These are phyloP conservation scores for Fusarium albosuccineum DNA, from an alignment of 2,329 filamentous ascomycete species.

Conservation along the genomic window DNA sequence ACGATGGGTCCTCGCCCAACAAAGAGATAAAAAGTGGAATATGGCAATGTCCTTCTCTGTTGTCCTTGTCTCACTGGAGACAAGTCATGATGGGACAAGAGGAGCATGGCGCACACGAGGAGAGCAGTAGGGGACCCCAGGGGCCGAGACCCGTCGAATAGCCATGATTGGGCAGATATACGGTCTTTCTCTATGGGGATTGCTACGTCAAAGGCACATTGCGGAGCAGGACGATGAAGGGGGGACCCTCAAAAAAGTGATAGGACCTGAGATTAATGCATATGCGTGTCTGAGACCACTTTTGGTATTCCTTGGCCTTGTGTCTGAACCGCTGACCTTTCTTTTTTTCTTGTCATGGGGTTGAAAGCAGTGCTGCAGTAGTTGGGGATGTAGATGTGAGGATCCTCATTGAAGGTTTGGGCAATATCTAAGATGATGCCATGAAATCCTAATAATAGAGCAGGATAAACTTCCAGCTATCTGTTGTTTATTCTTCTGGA, in stretches of 20 bases:
- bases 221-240: background rate
- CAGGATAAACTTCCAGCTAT: too few species aligned
- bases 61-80: background rate
- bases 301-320: background rate
- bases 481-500: too few species aligned
- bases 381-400: too few species aligned
- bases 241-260: background rate
- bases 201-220: slow-evolving; percentile 3
- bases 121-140: background rate
- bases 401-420: too few species aligned
- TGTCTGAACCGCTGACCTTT: background rate
- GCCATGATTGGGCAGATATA: too few species aligned
- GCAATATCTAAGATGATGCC: too few species aligned
- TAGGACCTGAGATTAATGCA: slow-evolving; percentile 11
- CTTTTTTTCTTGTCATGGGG: background rate
- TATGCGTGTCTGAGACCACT: slow-evolving; percentile 17
- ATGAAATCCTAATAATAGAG: too few species aligned
- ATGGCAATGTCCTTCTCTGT: background rate
- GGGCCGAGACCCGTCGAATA: background rate
- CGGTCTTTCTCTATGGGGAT: background rate
- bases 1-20: too few species aligned
- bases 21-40: too few species aligned
- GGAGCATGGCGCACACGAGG: background rate
- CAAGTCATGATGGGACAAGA: background rate
- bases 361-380: too few species aligned